A percentile compares a stretch with the other conserved stretches of the same genome.
Conservation (phyloP, 331 rosid species). For the Saraca asoca region DNA sequence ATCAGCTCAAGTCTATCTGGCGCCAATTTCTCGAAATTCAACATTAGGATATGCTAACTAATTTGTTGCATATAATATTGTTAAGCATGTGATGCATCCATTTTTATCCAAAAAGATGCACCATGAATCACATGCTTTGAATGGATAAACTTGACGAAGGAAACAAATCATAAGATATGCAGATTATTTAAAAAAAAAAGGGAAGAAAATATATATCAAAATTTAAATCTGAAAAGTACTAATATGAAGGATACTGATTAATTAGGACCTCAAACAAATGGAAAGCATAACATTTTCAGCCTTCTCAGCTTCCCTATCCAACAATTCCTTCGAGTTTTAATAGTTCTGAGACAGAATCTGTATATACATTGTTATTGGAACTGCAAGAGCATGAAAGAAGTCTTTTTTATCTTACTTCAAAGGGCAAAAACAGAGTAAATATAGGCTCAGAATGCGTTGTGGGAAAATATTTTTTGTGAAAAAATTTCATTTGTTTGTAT, state of each 20-base stretch:
- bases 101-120: constrained; percentile 33
- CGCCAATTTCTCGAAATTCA: too few relatives aligned
- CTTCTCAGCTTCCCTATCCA: constrained; percentile 29
- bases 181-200: not conserved
- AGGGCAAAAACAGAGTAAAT: not conserved
- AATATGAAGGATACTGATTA: not conserved
- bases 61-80: too few relatives aligned
- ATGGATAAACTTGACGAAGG: not conserved
- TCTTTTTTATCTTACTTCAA: not conserved
- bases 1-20: too few relatives aligned
- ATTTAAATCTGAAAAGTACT: too few relatives aligned
- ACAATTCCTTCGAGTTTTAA: too few relatives aligned
- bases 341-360: too few relatives aligned
- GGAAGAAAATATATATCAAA: too few relatives aligned
- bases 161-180: not conserved
- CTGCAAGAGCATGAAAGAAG: not conserved
- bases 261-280: constrained; percentile 35
- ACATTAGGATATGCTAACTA: too few relatives aligned
- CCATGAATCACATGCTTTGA: not conserved
- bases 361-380: too few relatives aligned
- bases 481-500: too few relatives aligned
- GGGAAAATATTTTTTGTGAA: not conserved
- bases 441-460: too few relatives aligned
- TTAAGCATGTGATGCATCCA: not conserved
- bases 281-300: constrained; percentile 33